A percentile compares a stretch with the other conserved stretches of the same genome.
phyloP scores from a whole-genome alignment of 345 rosid species.

The Sonneratia alba region DNA sequence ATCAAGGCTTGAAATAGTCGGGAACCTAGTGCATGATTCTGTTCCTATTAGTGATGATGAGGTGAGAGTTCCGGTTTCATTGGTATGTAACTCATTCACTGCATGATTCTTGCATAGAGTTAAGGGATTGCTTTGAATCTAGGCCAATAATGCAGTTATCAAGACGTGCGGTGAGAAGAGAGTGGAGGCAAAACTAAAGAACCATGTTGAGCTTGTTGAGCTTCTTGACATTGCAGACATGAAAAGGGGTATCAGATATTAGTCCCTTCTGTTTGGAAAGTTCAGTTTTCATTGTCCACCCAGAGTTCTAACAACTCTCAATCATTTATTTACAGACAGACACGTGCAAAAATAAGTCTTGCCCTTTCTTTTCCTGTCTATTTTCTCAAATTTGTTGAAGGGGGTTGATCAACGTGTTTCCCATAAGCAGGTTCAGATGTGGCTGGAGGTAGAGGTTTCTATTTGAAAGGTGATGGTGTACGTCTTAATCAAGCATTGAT shows the following conservation, averaged over 20 bases:
- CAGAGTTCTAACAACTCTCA: no score
- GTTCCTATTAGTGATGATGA: slow-evolving; percentile 70
- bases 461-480: slow-evolving; percentile 74
- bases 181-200: slow-evolving; percentile 45
- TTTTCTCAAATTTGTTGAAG: background rate
- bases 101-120: background rate
- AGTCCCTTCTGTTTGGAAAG: no score
- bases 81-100: background rate
- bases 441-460: slow-evolving; percentile 88
- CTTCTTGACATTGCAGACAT: slow-evolving; percentile 69
- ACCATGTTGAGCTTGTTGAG: slow-evolving; percentile 92
- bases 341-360: no score
- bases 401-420: background rate
- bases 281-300: no score
- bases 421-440: slow-evolving; percentile 54
- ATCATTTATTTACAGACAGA: no score
- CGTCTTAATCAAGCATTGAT: slow-evolving; percentile 90
- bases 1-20: slow-evolving; percentile 52
- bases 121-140: background rate
- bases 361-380: background rate
- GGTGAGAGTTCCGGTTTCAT: slow-evolving; percentile 21
- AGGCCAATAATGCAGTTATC: slow-evolving; percentile 65
- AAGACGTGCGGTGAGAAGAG: slow-evolving; percentile 59
- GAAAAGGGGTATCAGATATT: slow-evolving; percentile 48
- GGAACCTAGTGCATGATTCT: slow-evolving; percentile 85